Evolutionary conservation across 2,329 filamentous ascomycete genomes (phyloP).

Genomic region (Paraconiothyrium brasiliense): DNA sequence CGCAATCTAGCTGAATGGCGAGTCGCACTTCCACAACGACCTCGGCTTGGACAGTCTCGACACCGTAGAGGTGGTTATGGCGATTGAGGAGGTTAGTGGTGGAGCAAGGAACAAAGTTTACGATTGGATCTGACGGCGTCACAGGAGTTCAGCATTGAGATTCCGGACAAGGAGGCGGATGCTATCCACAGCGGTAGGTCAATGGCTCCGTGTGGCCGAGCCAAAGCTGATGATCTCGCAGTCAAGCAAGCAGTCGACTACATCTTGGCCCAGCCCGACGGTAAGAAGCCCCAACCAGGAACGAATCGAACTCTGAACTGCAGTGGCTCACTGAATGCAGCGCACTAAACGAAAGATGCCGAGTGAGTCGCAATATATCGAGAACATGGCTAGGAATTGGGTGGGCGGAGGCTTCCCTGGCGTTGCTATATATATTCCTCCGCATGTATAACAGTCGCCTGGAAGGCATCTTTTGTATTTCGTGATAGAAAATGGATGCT

Average conservation of each 20-base stretch:
- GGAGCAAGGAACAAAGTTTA: constrained; percentile 9
- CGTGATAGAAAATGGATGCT: constrained; percentile 46
- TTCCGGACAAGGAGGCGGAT: constrained; percentile 96
- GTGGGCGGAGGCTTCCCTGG: constrained; percentile 40
- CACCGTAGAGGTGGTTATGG: constrained; percentile 99
- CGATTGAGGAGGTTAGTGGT: constrained; percentile 87
- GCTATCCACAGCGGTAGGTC: constrained; percentile 88
- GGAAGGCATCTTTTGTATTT: constrained; percentile 46
- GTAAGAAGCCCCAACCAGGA: constrained; percentile 61
- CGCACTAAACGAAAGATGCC: constrained; percentile 42
- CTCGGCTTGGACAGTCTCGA: constrained; percentile 97
- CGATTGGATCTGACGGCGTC: constrained; percentile 23
- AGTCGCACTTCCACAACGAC: constrained; percentile 95
- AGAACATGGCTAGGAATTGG: constrained; percentile 40
- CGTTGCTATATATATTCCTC: constrained; percentile 47
- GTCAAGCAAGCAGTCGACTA: constrained; percentile 96
- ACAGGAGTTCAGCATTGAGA: constrained; percentile 90
- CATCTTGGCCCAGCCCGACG: constrained; percentile 91
- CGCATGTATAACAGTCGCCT: constrained; percentile 51
- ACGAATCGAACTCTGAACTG: not conserved
- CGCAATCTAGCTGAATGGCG: constrained; percentile 74
- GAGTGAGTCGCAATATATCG: constrained; percentile 30
- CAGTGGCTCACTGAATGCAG: constrained; percentile 37
- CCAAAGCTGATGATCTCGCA: constrained; percentile 55
- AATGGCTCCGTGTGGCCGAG: not conserved